A percentile compares a stretch with the other conserved stretches of the same genome.
Evolutionary conservation across 31 red algal species (phyloP).

Genomic region (Asparagopsis taxiformis): DNA sequence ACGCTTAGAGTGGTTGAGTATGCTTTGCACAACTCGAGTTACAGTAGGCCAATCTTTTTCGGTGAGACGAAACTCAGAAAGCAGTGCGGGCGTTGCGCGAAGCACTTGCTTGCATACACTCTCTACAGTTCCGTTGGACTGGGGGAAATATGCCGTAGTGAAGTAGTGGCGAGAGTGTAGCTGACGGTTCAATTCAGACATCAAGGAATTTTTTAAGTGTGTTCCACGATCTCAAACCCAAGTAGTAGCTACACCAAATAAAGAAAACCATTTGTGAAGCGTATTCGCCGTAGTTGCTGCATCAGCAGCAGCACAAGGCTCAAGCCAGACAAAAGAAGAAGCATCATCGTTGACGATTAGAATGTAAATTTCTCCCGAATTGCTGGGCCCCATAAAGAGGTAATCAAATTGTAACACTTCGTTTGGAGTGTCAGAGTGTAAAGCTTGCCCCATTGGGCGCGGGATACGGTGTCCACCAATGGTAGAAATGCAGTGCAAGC

Average conservation of each 20-base stretch:
- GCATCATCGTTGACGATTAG: conserved; percentile 10
- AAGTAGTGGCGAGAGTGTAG: conserved; percentile 4
- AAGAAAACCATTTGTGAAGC: not conserved
- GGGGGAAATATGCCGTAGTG: not conserved
- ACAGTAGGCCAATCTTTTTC: not conserved
- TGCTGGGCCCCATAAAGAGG: conserved; percentile 2
- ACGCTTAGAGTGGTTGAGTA: not conserved
- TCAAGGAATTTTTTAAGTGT: conserved; percentile 5
- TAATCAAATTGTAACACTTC: conserved; percentile 7
- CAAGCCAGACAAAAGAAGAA: conserved; percentile 1
- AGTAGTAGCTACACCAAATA: not conserved
- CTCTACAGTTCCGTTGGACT: conserved; percentile 8
- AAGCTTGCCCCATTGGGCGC: conserved; percentile 5
- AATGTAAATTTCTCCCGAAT: not conserved
- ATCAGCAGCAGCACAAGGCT: not conserved
- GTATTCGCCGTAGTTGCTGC: not conserved
- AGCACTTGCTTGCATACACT: conserved; percentile 1
- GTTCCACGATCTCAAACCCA: not conserved
- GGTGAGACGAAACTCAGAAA: conserved; percentile 1
- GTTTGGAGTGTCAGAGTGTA: conserved; percentile 1
- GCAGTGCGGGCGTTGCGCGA: not conserved
- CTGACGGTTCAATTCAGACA: not conserved
- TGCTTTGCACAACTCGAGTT: not conserved
- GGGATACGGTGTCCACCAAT: not conserved
- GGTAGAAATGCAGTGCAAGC: conserved; percentile 1